Evolutionary conservation across 73 alveolate genomes (phyloP), one percentile per base, ranked within the genome.

Genomic region (Paramecium caudatum): DNA sequence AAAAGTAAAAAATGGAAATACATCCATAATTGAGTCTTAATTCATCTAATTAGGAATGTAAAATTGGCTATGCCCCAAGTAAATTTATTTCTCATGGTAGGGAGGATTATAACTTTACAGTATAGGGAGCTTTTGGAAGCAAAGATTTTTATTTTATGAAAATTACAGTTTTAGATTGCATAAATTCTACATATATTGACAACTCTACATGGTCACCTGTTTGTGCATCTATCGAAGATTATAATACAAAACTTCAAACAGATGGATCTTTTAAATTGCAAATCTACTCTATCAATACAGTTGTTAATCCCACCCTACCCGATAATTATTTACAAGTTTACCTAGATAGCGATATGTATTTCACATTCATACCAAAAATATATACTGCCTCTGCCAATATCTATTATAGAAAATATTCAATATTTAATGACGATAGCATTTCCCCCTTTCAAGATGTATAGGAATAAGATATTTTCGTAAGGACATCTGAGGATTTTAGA

Each of bases 1-100:
- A 33, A 34, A 34, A 68, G 47, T 68, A 0, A n/a, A 68, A 43
- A 68, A 68, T 34, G 84, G 84, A 7, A 68, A 68, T 68, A 32
- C 47, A 68, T 10, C 25, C 25, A 4, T 16, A 0, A 34, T 68
- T 0, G 50, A 32, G 15, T 30, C 17, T 25, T 68, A 68, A 37
- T 68, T 68, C 34, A 7, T 32, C 19, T 68, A 34, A 10, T 33
- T 68, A 33, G 84, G 61, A 32, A 32, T 68, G 61, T 8, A 32
- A n/a, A 68, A 68, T 10, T 68, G 84, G 84, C 61, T 68, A 10
- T 68, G 84, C 34, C 84, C 84, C 9, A 30, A 34, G 50, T 37
- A 32, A 32, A 34, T 68, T 32, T 68, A 68, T 0, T 0, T 19
- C 15, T 6, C 2, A 68, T 68, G 17, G 17, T 25, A 65, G 84